Conservation (phyloP, 345 rosid species). For the Sonneratia alba region DNA sequence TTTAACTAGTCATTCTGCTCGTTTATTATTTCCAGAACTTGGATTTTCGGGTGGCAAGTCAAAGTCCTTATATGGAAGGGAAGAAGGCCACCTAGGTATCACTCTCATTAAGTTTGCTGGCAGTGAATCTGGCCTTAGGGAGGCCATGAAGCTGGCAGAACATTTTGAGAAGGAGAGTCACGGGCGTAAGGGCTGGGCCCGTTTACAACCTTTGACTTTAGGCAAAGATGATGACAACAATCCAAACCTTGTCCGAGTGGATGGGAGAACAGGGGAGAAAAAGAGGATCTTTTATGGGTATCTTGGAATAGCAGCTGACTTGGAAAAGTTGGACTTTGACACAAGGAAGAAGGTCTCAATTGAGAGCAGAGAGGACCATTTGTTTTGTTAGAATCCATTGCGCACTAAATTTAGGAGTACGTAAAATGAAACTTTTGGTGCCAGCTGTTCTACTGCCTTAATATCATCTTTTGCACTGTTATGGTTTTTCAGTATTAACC, state of each 20-base stretch:
- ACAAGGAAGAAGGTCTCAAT: slow-evolving; percentile 64
- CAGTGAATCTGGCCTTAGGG: slow-evolving; percentile 61
- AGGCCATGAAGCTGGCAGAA: slow-evolving; percentile 67
- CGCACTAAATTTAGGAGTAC: too few species aligned
- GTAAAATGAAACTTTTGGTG: too few species aligned
- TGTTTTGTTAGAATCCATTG: slow-evolving; percentile 16
- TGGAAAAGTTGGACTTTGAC: slow-evolving; percentile 70
- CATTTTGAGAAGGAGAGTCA: slow-evolving; percentile 69
- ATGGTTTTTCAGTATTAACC: too few species aligned
- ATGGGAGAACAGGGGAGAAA: slow-evolving; percentile 60
- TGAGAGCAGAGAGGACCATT: slow-evolving; percentile 58
- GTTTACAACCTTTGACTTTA: slow-evolving; percentile 38
- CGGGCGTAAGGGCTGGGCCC: slow-evolving; percentile 74
- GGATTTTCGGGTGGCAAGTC: slow-evolving; percentile 76
- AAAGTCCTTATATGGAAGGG: slow-evolving; percentile 68
- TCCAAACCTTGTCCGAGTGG: slow-evolving; percentile 59
- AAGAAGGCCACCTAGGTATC: slow-evolving; percentile 84
- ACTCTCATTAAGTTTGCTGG: slow-evolving; percentile 62
- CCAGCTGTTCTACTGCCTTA: too few species aligned
- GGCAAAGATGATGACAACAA: slow-evolving; percentile 74
- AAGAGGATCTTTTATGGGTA: slow-evolving; percentile 73
- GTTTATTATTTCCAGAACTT: slow-evolving; percentile 51
- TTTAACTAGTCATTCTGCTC: not conserved
- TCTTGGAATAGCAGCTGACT: slow-evolving; percentile 65
- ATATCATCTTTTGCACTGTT: too few species aligned